Conservation (phyloP, 345 rosid species). For the Euphorbia tirucalli region DNA sequence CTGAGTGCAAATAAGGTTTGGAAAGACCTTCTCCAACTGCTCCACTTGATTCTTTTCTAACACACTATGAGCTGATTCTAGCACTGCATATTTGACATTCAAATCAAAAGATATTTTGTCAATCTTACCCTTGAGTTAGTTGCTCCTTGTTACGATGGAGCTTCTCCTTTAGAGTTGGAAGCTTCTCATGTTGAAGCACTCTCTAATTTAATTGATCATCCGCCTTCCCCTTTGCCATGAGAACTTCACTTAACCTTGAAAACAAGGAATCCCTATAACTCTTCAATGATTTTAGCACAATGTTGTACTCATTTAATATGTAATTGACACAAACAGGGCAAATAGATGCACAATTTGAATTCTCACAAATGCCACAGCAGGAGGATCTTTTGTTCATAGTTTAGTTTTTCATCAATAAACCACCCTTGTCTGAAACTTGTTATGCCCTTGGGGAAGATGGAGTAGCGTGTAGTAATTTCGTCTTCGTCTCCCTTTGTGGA, state of each 20-base stretch:
- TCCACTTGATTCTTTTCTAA: conserved; percentile 57
- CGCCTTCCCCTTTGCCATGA: conserved; percentile 74
- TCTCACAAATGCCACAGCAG: conserved; percentile 73
- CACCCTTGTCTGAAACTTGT: not conserved
- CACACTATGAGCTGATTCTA: conserved; percentile 62
- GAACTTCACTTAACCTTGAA: conserved; percentile 57
- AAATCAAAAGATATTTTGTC: conserved; percentile 53
- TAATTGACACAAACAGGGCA: conserved; percentile 76
- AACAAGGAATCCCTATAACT: conserved; percentile 53
- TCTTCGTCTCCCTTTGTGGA: not conserved
- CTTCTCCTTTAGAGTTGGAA: conserved; percentile 55
- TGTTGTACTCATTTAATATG: conserved; percentile 65
- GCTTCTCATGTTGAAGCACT: conserved; percentile 62
- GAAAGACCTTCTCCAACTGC: conserved; percentile 75
- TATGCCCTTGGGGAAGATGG: not conserved
- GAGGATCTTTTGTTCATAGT: conserved; percentile 31
- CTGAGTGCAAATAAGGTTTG: conserved; percentile 74
- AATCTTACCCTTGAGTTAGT: conserved; percentile 55
- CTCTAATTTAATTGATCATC: conserved; percentile 80
- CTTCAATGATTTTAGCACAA: conserved; percentile 55
- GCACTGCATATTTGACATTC: conserved; percentile 53
- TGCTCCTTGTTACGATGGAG: conserved; percentile 56
- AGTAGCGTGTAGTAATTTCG: not conserved
- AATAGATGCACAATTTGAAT: conserved; percentile 68
- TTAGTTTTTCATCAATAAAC: conserved; percentile 15